These are phyloP conservation scores for Medicago ruthenica DNA, from an alignment of 306 rosid species.

Conservation along the genomic window DNA sequence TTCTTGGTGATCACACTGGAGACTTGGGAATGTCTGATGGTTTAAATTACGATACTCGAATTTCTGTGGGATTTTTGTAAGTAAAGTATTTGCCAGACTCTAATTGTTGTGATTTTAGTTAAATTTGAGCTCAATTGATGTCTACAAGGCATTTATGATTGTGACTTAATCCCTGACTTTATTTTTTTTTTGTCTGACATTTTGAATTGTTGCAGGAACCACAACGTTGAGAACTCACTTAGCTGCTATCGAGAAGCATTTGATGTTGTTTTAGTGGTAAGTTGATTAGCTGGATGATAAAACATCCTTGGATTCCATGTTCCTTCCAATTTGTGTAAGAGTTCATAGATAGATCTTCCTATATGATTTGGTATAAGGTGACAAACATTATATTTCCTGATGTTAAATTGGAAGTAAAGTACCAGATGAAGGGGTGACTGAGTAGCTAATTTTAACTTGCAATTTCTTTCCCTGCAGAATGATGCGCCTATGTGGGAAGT, in stretches of 20 bases:
- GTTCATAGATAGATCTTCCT: background rate
- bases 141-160: background rate
- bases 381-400: no score
- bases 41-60: conserved; percentile 76
- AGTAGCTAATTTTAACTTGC: conserved; percentile 35
- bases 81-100: conserved; percentile 45
- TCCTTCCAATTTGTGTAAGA: conserved; percentile 29
- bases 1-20: conserved; percentile 91
- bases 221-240: conserved; percentile 72
- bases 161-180: background rate
- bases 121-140: background rate
- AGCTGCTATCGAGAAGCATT: conserved; percentile 71
- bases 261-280: conserved; percentile 84
- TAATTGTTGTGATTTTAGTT: background rate
- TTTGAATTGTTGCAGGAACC: conserved; percentile 66
- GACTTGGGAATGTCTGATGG: conserved; percentile 97
- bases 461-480: conserved; percentile 68
- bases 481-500: conserved; percentile 88
- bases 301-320: conserved; percentile 15
- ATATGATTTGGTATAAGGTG: no score
- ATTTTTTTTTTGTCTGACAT: background rate
- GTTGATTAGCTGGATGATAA: conserved; percentile 40
- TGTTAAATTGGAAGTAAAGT: conserved; percentile 28
- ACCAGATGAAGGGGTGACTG: background rate
- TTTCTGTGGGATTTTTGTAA: conserved; percentile 89